phyloP scores from a whole-genome alignment of 2,329 filamentous ascomycete genomes.

The Amesomyces nigricolor region DNA sequence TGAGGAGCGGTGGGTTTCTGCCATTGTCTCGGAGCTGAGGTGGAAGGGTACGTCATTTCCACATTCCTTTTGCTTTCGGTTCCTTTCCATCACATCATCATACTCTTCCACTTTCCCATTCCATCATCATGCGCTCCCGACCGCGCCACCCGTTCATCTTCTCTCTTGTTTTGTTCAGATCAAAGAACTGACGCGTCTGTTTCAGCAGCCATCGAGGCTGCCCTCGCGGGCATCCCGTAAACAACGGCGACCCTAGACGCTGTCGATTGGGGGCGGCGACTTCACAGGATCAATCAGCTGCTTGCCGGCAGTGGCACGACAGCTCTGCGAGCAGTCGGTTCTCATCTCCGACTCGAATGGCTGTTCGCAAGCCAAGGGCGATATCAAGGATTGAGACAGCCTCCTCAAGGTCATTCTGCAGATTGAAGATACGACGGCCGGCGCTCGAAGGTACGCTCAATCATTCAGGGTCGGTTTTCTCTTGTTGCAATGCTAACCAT shows the following conservation, averaged over 20 bases:
- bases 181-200: not conserved
- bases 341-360: too few species aligned
- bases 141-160: too few species aligned
- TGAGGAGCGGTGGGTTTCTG: not conserved
- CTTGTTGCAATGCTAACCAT: too few species aligned
- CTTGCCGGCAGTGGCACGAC: too few species aligned
- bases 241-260: not conserved
- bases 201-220: constrained; percentile 2
- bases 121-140: not conserved
- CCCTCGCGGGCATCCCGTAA: constrained; percentile 1
- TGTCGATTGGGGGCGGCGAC: not conserved
- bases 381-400: too few species aligned
- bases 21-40: constrained; percentile 2
- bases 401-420: too few species aligned
- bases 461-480: too few species aligned
- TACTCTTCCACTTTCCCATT: not conserved
- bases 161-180: not conserved
- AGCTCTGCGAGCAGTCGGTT: too few species aligned
- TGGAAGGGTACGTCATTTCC: not conserved
- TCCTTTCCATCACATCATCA: not conserved
- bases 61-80: not conserved
- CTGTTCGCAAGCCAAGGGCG: too few species aligned
- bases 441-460: too few species aligned
- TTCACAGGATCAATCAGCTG: too few species aligned
- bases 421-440: too few species aligned